Evolutionary conservation across 257 asterid genomes (phyloP), one percentile per base, ranked within the genome.

Genomic region (Capsicum rhomboideum): DNA sequence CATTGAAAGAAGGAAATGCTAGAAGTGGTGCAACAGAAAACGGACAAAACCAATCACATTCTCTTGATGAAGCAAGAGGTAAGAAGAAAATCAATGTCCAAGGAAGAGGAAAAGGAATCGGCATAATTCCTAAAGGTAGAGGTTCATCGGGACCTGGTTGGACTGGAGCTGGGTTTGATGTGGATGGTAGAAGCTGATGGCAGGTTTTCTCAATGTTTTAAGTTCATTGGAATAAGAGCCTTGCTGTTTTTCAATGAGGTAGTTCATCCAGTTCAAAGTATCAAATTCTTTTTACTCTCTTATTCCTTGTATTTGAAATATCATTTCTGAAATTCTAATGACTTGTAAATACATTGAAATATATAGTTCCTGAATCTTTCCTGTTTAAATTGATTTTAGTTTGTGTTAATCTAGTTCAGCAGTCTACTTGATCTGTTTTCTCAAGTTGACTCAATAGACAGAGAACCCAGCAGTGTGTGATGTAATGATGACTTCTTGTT

Each of bases 101-200:
- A 69, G 98, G 97, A 80, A 91, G 91, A 86, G 96, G 90, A 78
- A 92, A 88, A 66, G 97, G 97, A 83, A 89, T 91, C 12, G 97
- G 97, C 66, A 95, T 94, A 86, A 89, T 93, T 31, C 92, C 94
- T 11, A 94, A 93, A 89, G 91, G 96, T 84, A 89, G 95, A 86
- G 92, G 90, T 82, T 88, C 92, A 71, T 86, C 90, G 52, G 81
- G 87, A 49, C 89, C 97, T 78, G 97, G 97, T 81, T 95, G 98
- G 99, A 95, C 95, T 5, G 97, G 99, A 53, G 93, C 99, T 72
- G 98, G 97, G 83, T 94, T 95, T 88, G 97, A 95, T 84, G 97
- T 94, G 17, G 97, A 93, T 74, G 87, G 93, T 64, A 88, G 97
- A 92, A 90, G 89, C 87, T 95, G 89, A 93, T 28, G 14, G 63